Base-by-base conservation (phyloP, 192 early-diverging fungal genomes). In the Coemansia asiatica region DNA sequence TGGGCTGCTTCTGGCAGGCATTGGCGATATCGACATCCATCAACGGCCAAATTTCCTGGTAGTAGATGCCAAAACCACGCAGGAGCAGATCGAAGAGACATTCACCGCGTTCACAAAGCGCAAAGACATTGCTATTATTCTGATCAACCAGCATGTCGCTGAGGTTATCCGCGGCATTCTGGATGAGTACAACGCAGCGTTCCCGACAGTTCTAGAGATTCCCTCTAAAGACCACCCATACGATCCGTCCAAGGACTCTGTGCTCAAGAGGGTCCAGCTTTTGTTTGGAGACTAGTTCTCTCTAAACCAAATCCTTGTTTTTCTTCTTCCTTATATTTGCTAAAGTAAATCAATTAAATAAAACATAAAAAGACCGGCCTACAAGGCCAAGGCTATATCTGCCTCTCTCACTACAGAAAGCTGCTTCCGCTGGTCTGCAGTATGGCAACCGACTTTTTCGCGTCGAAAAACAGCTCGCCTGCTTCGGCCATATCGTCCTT, bases 191-290 rank as follows among this genome's bases (percentile, higher is more conserved):
- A 81, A 87, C 33, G 88, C 90, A 38, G 95, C 95, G 5, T 99
- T 97, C 77, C 97, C 97, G 4, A 96, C 97, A 7, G 87, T 99
- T 19, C 87, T 99, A 60, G 97, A 99, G 75, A 97, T 99, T 59
- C 97, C 97, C 38, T 96, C 95, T 51, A 99, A 99, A 84, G 96
- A 99, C 76, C 93, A 97, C 69, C 97, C 96, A 35, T 99, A 99
- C 79, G 94, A 96, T 82, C 90, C 90, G 23, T 84, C 86, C 64
- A 91, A 91, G 78, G 91, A 93, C 75, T 91, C 90, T 61, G 91
- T 93, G 55, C 82, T 93, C 46, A 93, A 91, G 85, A 84, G 89
- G 63, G 90, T 93, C 55, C 85, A 89, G 80, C 83, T 87, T 62
- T 63, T 93, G 76, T 88, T 93, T 83, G 91, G 89, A 68, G 91